Base-by-base conservation (phyloP, 2,329 filamentous ascomycete species). In the Diaporthe velutina region DNA sequence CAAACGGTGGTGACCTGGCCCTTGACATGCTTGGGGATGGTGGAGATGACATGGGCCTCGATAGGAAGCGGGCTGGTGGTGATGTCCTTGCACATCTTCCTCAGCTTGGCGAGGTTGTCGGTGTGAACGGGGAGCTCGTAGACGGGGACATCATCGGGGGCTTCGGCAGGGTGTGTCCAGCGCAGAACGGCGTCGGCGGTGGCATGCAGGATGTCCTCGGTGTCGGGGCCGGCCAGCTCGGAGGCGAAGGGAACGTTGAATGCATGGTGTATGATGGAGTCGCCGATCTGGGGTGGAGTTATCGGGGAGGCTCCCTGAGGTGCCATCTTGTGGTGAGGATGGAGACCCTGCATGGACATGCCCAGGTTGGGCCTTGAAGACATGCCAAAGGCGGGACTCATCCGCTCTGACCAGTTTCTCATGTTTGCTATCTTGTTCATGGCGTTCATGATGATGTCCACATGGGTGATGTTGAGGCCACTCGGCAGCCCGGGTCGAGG, bases 161-260 rank as follows among this genome's bases (percentile, higher is more conserved):
- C 94, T 79, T 94, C 95, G 82, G 95, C 94, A 77, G 96, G 94
- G 84, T 98, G 96, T 68, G 95, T 97, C 97, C 97, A 99, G 83
- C 95, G 92, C 78, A 96, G 90, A 78, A 98, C 92, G 76, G 96
- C 96, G 79, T 95, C 94, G 74, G 92, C 91, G 77, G 94, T 98
- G 77, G 96, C 95, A 85, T 98, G 96, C 76, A 98, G 90, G 80
- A 99, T 95, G 84, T 98, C 96, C 84, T 98, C 95, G 79, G 94
- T 94, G 81, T 98, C 95, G 77, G 97, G 97, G 45, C 97, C 97
- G 77, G 94, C 91, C 76, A 99, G 92, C 80, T 96, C 96, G 77
- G 95, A 98, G 79, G 95, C 93, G 85, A 98, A 98, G 76, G 97
- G 97, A 66, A 99, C 94, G 83, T 98, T 98, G 92, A 99, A 98